Percentiles rank a stretch among this genome's conserved stretches.
These are phyloP conservation scores for Fragaria ananassa DNA, from an alignment of 306 rosid species.

Conservation along the genomic window DNA sequence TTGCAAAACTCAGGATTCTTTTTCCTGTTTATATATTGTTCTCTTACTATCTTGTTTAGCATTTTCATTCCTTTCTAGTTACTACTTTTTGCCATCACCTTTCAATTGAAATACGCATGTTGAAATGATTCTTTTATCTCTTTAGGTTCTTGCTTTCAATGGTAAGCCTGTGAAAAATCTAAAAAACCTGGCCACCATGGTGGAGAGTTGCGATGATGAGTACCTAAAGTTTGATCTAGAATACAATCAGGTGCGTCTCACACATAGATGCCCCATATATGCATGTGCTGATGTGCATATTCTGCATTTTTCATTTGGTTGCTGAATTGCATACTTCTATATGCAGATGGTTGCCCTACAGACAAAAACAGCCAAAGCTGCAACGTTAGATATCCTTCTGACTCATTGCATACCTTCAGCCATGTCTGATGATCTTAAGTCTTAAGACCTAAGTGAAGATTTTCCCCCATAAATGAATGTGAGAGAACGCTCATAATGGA, in stretches of 20 bases:
- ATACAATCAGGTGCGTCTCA: constrained; percentile 58
- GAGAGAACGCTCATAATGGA: too few species aligned
- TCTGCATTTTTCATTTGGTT: neutral
- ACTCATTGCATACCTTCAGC: constrained; percentile 77
- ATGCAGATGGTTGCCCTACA: constrained; percentile 55
- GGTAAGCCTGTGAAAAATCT: constrained; percentile 67
- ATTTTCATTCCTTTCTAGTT: neutral
- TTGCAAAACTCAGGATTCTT: neutral
- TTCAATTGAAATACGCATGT: neutral
- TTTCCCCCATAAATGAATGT: neutral
- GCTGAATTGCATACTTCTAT: constrained; percentile 9
- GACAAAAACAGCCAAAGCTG: constrained; percentile 57
- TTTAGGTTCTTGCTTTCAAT: constrained; percentile 64
- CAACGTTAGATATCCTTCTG: constrained; percentile 56
- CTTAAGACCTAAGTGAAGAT: constrained; percentile 34
- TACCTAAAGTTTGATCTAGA: constrained; percentile 68
- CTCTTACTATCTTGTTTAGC: neutral
- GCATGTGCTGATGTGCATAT: neutral
- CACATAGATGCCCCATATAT: neutral
- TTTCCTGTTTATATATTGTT: neutral
- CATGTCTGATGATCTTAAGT: constrained; percentile 61
- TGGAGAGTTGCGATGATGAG: constrained; percentile 62
- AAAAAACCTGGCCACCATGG: constrained; percentile 66
- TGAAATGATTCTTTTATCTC: constrained; percentile 10
- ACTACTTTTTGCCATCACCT: neutral